Percentiles rank a stretch among this genome's conserved stretches.
phyloP scores from a whole-genome alignment of 495 filamentous ascomycete species.

The Amphirosellinia nigrospora region DNA sequence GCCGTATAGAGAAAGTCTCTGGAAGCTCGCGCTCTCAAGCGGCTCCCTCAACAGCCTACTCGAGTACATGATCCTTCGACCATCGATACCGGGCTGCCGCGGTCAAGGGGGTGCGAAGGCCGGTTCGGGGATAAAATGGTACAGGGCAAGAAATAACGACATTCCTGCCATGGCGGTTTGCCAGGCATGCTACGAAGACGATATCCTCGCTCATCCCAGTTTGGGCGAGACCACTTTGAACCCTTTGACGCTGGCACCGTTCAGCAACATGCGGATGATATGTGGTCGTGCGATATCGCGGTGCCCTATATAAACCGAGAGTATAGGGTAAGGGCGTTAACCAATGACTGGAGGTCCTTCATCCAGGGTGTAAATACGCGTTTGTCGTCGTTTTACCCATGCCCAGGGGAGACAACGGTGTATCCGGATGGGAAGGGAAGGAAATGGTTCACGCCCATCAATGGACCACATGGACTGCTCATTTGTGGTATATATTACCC shows the following conservation, averaged over 20 bases:
- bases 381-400: slow-evolving; percentile 3
- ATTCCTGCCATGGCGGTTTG: slow-evolving; percentile 21
- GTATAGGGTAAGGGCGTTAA: slow-evolving; percentile 3
- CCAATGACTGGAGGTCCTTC: slow-evolving; percentile 11
- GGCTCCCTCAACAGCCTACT: slow-evolving; percentile 11
- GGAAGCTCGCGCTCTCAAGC: background rate
- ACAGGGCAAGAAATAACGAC: slow-evolving; percentile 13
- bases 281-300: slow-evolving; percentile 13
- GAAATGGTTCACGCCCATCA: slow-evolving; percentile 8
- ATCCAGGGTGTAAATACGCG: background rate
- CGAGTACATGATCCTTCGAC: slow-evolving; percentile 9
- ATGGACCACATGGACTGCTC: background rate
- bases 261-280: background rate
- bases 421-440: slow-evolving; percentile 1
- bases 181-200: slow-evolving; percentile 21
- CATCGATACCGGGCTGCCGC: slow-evolving; percentile 6
- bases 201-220: slow-evolving; percentile 4
- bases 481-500: background rate
- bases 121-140: slow-evolving; percentile 16
- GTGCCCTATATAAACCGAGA: slow-evolving; percentile 4
- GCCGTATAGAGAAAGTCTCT: slow-evolving; percentile 6
- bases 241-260: background rate
- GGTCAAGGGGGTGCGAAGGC: slow-evolving; percentile 1
- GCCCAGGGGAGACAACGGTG: slow-evolving; percentile 6
- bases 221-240: slow-evolving; percentile 3